A percentile compares a stretch with the other conserved stretches of the same genome.
Evolutionary conservation across 139 green algal species (phyloP).

Genomic region (Zygnema circumcarinatum): DNA sequence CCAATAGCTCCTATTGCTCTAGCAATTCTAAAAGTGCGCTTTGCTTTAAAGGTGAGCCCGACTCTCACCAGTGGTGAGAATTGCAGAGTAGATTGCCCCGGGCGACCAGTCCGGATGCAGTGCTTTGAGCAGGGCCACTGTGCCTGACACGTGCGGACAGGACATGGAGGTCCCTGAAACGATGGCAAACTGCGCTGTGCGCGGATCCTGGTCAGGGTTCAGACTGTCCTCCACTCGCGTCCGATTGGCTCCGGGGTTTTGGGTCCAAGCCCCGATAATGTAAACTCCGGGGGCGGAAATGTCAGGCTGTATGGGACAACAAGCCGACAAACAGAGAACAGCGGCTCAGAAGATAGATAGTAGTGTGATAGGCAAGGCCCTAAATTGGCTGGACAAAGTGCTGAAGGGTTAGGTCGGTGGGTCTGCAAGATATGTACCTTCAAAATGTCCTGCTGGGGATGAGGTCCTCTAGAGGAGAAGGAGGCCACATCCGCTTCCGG

Average conservation of each 20-base stretch:
- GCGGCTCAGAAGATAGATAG: too few relatives aligned
- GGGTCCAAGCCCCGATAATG: background rate
- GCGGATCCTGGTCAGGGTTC: background rate
- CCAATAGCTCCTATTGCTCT: too few relatives aligned
- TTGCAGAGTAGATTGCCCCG: constrained; percentile 11
- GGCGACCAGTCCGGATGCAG: constrained; percentile 33
- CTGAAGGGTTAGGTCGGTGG: too few relatives aligned
- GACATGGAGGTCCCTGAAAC: constrained; percentile 38
- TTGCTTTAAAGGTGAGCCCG: too few relatives aligned
- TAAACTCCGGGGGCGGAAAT: background rate
- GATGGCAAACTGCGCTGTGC: constrained; percentile 2
- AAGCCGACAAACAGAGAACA: too few relatives aligned
- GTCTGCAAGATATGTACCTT: too few relatives aligned
- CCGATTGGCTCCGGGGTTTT: background rate
- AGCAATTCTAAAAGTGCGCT: too few relatives aligned
- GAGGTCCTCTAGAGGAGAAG: background rate
- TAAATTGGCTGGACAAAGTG: too few relatives aligned
- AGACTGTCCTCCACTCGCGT: background rate
- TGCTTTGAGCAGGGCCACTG: constrained; percentile 13
- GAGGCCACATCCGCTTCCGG: background rate
- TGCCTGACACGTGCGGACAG: constrained; percentile 31
- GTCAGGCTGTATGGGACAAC: constrained; percentile 24
- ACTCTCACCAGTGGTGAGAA: constrained; percentile 25
- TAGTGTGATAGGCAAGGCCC: too few relatives aligned
- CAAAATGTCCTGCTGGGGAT: background rate